phyloP scores from a whole-genome alignment of 352 stramenopile genomes.

The Stramenopiles sp. region DNA sequence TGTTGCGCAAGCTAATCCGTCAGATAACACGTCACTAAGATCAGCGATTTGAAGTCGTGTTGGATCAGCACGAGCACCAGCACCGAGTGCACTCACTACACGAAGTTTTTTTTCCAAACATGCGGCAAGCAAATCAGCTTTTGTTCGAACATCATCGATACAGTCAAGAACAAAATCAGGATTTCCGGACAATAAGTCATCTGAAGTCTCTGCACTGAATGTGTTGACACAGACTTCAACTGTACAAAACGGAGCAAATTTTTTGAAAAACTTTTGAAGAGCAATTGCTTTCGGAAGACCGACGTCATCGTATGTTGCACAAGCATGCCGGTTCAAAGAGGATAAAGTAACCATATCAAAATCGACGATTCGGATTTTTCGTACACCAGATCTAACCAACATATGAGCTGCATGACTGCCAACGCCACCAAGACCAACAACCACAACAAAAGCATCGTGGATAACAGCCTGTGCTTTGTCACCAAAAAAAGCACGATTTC shows the following conservation, averaged over 20 bases:
- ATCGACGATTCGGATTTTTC: slow-evolving; percentile 74
- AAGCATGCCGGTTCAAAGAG: slow-evolving; percentile 88
- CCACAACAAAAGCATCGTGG: slow-evolving; percentile 44
- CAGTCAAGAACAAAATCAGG: slow-evolving; percentile 78
- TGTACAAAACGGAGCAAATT: slow-evolving; percentile 18
- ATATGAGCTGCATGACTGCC: slow-evolving; percentile 81
- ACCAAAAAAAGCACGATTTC: slow-evolving; percentile 70
- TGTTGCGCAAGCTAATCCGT: slow-evolving; percentile 43
- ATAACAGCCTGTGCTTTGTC: slow-evolving; percentile 48
- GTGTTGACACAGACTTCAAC: slow-evolving; percentile 50
- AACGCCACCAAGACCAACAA: slow-evolving; percentile 82
- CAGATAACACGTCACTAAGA: slow-evolving; percentile 51
- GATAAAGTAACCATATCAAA: slow-evolving; percentile 97
- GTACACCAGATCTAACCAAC: slow-evolving; percentile 69
- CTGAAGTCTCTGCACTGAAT: slow-evolving; percentile 26
- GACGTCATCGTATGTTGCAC: slow-evolving; percentile 73
- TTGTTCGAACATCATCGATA: slow-evolving; percentile 94
- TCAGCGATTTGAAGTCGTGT: slow-evolving; percentile 78
- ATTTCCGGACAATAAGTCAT: slow-evolving; percentile 19
- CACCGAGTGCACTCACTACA: slow-evolving; percentile 47
- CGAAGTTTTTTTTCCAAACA: slow-evolving; percentile 29
- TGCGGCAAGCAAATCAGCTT: slow-evolving; percentile 54
- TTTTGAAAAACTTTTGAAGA: slow-evolving; percentile 31
- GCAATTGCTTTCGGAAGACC: slow-evolving; percentile 56
- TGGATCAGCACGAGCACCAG: slow-evolving; percentile 72